Percentiles rank a stretch among this genome's conserved stretches.
These are phyloP conservation scores for Xanthoceras sorbifolium DNA, from an alignment of 345 rosid genomes.

Conservation along the genomic window DNA sequence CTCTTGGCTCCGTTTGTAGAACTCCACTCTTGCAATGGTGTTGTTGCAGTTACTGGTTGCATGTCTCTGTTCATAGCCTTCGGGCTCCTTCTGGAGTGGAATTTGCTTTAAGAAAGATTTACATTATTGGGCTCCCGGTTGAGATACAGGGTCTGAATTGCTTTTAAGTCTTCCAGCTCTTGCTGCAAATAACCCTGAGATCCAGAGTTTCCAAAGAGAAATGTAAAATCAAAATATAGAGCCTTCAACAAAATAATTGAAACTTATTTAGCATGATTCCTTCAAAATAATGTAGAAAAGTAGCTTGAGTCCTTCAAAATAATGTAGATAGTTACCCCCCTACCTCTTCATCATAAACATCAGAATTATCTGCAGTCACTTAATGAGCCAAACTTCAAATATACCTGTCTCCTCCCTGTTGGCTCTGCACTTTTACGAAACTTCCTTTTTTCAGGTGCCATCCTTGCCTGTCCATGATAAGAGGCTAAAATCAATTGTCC, in stretches of 20 bases:
- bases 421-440: conserved; percentile 88
- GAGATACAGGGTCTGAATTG: not conserved
- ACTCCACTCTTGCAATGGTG: not conserved
- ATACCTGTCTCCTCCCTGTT: conserved; percentile 85
- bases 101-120: not conserved
- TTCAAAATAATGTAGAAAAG: not conserved
- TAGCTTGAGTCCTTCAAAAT: not conserved
- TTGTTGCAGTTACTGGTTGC: not conserved
- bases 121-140: not conserved
- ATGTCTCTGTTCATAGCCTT: not conserved
- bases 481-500: conserved; percentile 14
- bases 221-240: conserved; percentile 10
- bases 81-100: not conserved
- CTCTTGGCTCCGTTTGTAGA: not conserved
- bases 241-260: not conserved
- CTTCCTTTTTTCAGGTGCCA: conserved; percentile 86
- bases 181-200: conserved; percentile 94
- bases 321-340: conserved; percentile 15
- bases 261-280: not conserved
- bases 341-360: conserved; percentile 99
- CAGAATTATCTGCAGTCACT: conserved; percentile 97
- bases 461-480: conserved; percentile 69
- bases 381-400: conserved; percentile 98
- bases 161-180: conserved; percentile 72
- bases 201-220: conserved; percentile 30